Percentiles rank a stretch among this genome's conserved stretches.
Conservation (phyloP, 768 basidiomycete species). For the Scleroderma bovista region DNA sequence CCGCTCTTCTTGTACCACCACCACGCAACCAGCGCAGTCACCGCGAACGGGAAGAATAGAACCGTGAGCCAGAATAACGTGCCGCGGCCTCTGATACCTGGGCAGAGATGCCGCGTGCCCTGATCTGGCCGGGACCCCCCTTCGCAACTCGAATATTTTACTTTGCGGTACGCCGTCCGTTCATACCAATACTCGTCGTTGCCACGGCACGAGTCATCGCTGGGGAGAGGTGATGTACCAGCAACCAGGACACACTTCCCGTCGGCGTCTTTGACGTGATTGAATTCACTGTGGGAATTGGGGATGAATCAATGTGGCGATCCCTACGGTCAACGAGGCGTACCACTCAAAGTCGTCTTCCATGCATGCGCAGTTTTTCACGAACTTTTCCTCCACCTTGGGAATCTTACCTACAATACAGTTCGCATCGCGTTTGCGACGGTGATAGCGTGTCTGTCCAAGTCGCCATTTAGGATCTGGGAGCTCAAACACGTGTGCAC, state of each 20-base stretch:
- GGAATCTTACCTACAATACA: constrained; percentile 77
- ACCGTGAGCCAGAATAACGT: constrained; percentile 82
- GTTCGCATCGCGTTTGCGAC: constrained; percentile 70
- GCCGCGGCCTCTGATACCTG: constrained; percentile 70
- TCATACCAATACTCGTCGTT: constrained; percentile 88
- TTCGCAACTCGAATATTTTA: constrained; percentile 83
- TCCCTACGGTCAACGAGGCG: constrained; percentile 15
- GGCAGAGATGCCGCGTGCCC: constrained; percentile 72
- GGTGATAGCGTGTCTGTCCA: constrained; percentile 80
- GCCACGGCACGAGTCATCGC: constrained; percentile 57
- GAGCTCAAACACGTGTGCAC: background rate
- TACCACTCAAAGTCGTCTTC: constrained; percentile 91
- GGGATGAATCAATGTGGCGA: background rate
- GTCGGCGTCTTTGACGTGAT: constrained; percentile 61
- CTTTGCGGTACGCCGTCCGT: constrained; percentile 85
- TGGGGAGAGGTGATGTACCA: constrained; percentile 56
- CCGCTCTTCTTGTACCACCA: constrained; percentile 81
- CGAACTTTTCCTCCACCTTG: constrained; percentile 47
- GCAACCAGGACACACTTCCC: constrained; percentile 76
- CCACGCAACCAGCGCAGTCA: constrained; percentile 71
- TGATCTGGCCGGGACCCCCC: constrained; percentile 77
- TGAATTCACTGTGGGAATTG: constrained; percentile 72
- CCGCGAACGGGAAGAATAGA: constrained; percentile 66
- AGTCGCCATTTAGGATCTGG: background rate
- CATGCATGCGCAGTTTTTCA: constrained; percentile 70